phyloP scores from a whole-genome alignment of 2,329 filamentous ascomycete genomes.

The Gnomoniopsis smithogilvyi region DNA sequence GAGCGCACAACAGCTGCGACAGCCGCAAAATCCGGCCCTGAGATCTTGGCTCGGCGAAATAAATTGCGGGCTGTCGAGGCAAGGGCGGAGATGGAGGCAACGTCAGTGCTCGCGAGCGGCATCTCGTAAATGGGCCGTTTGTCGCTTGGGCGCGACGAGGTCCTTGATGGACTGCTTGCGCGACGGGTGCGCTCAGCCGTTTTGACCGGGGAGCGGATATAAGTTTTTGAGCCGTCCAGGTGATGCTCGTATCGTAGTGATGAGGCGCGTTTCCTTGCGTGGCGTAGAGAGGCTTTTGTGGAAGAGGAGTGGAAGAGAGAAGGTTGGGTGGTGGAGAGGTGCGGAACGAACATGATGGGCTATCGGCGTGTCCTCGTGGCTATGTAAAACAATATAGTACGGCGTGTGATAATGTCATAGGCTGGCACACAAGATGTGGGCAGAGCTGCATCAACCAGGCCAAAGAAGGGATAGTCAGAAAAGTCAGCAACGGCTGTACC shows the following conservation, averaged over 20 bases:
- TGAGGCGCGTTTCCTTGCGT: not conserved
- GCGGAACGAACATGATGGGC: constrained; percentile 10
- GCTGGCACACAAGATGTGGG: not conserved
- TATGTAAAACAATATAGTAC: constrained; percentile 16
- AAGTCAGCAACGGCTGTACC: not conserved
- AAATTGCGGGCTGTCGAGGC: constrained; percentile 54
- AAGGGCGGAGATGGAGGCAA: constrained; percentile 50
- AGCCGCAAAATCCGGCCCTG: constrained; percentile 46
- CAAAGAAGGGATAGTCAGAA: not conserved
- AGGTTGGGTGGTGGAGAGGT: constrained; percentile 4
- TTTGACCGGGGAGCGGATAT: not conserved
- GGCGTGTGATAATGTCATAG: constrained; percentile 18
- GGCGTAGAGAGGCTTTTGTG: not conserved
- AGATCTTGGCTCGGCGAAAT: constrained; percentile 50
- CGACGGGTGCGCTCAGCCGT: not conserved
- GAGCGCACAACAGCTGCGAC: constrained; percentile 48
- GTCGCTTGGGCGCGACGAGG: not conserved
- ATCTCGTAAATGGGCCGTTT: constrained; percentile 22
- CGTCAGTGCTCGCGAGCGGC: constrained; percentile 26
- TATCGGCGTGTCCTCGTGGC: not conserved
- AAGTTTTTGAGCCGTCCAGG: not conserved
- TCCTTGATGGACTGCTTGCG: constrained; percentile 11
- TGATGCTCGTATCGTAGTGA: not conserved
- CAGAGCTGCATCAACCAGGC: not conserved
- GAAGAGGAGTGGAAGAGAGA: not conserved